Percentiles rank a stretch among this genome's conserved stretches.
Evolutionary conservation across 495 filamentous ascomycete species (phyloP).

Genomic region (Penicillium turbatum): DNA sequence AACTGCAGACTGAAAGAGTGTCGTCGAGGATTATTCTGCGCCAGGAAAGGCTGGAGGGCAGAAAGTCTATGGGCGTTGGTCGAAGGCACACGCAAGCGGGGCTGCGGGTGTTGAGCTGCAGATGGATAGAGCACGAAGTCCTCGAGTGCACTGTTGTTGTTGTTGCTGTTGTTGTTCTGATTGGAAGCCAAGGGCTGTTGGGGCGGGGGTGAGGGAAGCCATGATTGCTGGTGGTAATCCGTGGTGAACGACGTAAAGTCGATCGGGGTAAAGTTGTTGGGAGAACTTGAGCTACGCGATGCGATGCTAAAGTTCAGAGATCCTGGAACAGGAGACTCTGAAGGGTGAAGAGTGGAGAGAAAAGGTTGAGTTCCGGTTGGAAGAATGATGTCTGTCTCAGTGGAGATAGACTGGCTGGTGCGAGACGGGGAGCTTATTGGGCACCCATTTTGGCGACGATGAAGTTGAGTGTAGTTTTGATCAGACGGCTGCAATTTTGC

Average conservation of each 20-base stretch:
- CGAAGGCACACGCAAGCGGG: slow-evolving; percentile 34
- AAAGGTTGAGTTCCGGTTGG: slow-evolving; percentile 32
- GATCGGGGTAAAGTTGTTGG: slow-evolving; percentile 44
- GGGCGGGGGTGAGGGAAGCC: slow-evolving; percentile 54
- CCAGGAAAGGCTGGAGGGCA: slow-evolving; percentile 33
- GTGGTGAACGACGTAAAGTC: slow-evolving; percentile 60
- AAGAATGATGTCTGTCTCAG: slow-evolving; percentile 50
- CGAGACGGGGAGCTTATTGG: slow-evolving; percentile 42
- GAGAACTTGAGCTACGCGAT: slow-evolving; percentile 52
- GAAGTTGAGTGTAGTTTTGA: slow-evolving; percentile 17
- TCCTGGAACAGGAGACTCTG: slow-evolving; percentile 47
- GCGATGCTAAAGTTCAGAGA: slow-evolving; percentile 55
- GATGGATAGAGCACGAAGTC: slow-evolving; percentile 47
- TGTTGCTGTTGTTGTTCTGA: slow-evolving; percentile 40
- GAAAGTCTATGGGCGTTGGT: slow-evolving; percentile 40
- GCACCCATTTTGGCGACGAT: slow-evolving; percentile 46
- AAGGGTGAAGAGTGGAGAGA: slow-evolving; percentile 38
- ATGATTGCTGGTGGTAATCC: slow-evolving; percentile 60
- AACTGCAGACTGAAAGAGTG: slow-evolving; percentile 35
- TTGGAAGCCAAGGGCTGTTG: slow-evolving; percentile 44
- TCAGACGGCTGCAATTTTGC: slow-evolving; percentile 29
- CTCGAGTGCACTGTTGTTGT: slow-evolving; percentile 41
- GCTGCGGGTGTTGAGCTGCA: slow-evolving; percentile 27
- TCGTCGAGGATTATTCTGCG: slow-evolving; percentile 33
- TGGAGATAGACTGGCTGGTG: slow-evolving; percentile 37